phyloP scores from a whole-genome alignment of 208 protist genomes.

The Leptomonas pyrrhocoris region DNA sequence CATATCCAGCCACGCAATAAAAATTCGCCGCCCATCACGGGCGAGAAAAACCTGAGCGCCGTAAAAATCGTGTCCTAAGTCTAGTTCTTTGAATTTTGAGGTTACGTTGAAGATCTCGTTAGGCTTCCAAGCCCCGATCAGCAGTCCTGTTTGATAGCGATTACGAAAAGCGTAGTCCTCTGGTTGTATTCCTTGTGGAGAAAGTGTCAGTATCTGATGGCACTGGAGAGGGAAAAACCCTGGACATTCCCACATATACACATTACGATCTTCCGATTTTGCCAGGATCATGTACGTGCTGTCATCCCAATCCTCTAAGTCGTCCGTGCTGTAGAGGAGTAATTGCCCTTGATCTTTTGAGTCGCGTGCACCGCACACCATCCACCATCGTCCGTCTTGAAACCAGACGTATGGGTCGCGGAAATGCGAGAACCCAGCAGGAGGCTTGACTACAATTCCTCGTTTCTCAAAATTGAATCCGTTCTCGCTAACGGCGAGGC shows the following conservation, averaged over 20 bases:
- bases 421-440: slow-evolving; percentile 59
- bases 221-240: slow-evolving; percentile 41
- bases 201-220: slow-evolving; percentile 46
- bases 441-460: slow-evolving; percentile 73
- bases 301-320: slow-evolving; percentile 73
- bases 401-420: slow-evolving; percentile 58
- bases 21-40: slow-evolving; percentile 41
- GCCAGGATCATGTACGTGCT: slow-evolving; percentile 56
- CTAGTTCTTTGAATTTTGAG: slow-evolving; percentile 45
- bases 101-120: slow-evolving; percentile 39
- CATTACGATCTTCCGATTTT: slow-evolving; percentile 60
- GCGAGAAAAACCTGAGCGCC: slow-evolving; percentile 43
- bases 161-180: slow-evolving; percentile 44
- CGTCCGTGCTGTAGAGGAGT: slow-evolving; percentile 71
- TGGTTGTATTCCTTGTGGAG: slow-evolving; percentile 39
- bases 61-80: slow-evolving; percentile 61
- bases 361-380: slow-evolving; percentile 60
- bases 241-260: slow-evolving; percentile 65
- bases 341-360: slow-evolving; percentile 65
- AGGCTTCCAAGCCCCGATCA: slow-evolving; percentile 52
- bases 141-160: slow-evolving; percentile 41
- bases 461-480: slow-evolving; percentile 69
- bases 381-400: slow-evolving; percentile 62
- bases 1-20: slow-evolving; percentile 63
- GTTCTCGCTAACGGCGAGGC: slow-evolving; percentile 70